Conservation (phyloP, 495 filamentous ascomycete species). For the Mytilinidion resinicola region DNA sequence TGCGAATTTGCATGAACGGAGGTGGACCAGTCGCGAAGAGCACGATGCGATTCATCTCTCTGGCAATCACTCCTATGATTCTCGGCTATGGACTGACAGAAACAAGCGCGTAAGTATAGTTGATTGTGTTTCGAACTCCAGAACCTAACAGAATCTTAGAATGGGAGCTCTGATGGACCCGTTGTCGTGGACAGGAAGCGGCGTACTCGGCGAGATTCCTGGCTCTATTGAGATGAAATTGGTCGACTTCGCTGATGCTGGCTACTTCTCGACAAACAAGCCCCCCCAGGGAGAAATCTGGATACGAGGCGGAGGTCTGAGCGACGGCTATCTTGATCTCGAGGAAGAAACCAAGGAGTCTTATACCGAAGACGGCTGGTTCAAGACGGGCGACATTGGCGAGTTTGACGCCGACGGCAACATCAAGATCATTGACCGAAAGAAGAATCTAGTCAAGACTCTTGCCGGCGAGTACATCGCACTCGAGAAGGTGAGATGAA, state of each 20-base stretch:
- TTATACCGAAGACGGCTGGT: slow-evolving; percentile 78
- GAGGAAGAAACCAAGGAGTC: slow-evolving; percentile 74
- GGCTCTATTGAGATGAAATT: slow-evolving; percentile 83
- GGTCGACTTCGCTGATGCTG: slow-evolving; percentile 90
- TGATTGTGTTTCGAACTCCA: background rate
- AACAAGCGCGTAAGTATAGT: slow-evolving; percentile 56
- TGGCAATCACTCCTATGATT: slow-evolving; percentile 42
- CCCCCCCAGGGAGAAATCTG: slow-evolving; percentile 94
- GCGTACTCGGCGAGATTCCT: slow-evolving; percentile 70
- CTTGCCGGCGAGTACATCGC: slow-evolving; percentile 96
- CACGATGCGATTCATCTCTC: slow-evolving; percentile 41
- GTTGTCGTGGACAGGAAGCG: slow-evolving; percentile 75
- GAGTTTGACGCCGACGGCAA: slow-evolving; percentile 80
- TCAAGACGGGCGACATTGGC: slow-evolving; percentile 92
- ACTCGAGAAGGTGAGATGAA: slow-evolving; percentile 65
- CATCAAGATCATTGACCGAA: slow-evolving; percentile 85
- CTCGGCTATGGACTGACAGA: slow-evolving; percentile 92
- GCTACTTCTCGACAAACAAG: slow-evolving; percentile 78
- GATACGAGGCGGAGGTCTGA: slow-evolving; percentile 76
- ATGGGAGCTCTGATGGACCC: slow-evolving; percentile 93
- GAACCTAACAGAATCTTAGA: slow-evolving; percentile 15
- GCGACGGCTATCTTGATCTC: slow-evolving; percentile 71
- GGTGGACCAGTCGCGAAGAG: slow-evolving; percentile 41
- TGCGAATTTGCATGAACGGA: slow-evolving; percentile 41
- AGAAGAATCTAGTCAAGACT: slow-evolving; percentile 98